Conservation (phyloP, 805 yeast species). For the Schizosaccharomyces cryophilus region DNA sequence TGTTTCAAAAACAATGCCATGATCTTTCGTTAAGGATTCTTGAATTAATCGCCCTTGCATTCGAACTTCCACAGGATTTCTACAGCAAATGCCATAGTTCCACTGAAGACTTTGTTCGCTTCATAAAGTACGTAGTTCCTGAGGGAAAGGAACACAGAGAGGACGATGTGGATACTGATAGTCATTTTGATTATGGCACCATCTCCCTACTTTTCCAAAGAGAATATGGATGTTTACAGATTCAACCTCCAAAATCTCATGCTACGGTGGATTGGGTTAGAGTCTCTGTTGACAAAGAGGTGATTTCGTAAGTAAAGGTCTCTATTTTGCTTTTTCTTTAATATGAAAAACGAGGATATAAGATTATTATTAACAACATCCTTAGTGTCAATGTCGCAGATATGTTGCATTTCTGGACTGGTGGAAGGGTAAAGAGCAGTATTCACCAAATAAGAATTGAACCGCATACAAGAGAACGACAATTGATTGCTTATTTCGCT, state of each 20-base stretch:
- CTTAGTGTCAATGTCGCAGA: neutral
- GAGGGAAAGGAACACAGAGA: neutral
- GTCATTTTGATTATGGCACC: neutral
- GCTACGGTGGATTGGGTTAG: neutral
- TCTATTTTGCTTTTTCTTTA: neutral
- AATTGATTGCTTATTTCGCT: neutral
- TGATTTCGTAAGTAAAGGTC: neutral
- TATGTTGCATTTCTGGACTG: neutral
- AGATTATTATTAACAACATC: neutral
- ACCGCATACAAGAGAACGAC: neutral
- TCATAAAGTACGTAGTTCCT: neutral
- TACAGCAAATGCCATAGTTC: neutral
- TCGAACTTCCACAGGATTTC: neutral
- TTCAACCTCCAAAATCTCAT: neutral
- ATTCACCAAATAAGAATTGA: neutral
- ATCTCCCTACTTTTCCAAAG: neutral
- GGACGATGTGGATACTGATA: neutral
- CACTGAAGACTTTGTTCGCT: neutral
- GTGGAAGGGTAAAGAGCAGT: neutral
- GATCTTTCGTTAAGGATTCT: neutral
- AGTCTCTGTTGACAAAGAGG: neutral
- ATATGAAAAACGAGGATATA: too few species aligned
- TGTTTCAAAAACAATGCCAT: neutral
- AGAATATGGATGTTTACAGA: neutral
- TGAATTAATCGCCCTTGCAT: neutral